A percentile compares a stretch with the other conserved stretches of the same genome.
These are phyloP conservation scores for Plasmodium gaboni DNA, from an alignment of 169 alveolate species.

Conservation along the genomic window DNA sequence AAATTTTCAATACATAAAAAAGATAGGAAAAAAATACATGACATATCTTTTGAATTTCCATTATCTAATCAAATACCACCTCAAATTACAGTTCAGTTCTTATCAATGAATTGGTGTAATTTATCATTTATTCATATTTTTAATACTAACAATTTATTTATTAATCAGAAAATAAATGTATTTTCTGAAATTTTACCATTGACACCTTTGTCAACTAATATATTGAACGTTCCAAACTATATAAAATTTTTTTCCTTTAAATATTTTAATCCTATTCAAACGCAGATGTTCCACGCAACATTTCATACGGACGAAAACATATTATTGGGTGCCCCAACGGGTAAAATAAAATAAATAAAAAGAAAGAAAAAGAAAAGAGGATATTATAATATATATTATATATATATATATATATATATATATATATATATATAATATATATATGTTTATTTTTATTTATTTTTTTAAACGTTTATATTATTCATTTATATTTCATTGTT, in stretches of 20 bases:
- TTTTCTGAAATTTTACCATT: slow-evolving; percentile 49
- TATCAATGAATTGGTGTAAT: slow-evolving; percentile 77
- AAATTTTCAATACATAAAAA: slow-evolving; percentile 81
- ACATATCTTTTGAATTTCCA: slow-evolving; percentile 75
- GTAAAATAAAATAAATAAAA: slow-evolving; percentile 51
- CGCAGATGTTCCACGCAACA: slow-evolving; percentile 96
- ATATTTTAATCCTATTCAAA: slow-evolving; percentile 96
- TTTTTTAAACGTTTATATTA: neutral
- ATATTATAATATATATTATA: slow-evolving; percentile 10
- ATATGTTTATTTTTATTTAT: neutral
- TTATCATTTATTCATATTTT: slow-evolving; percentile 50
- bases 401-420: slow-evolving; percentile 1
- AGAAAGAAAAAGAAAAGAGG: neutral
- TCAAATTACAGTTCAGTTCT: slow-evolving; percentile 67
- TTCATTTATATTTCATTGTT: no score
- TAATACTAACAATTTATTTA: slow-evolving; percentile 62
- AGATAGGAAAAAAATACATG: slow-evolving; percentile 79
- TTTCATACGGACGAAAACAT: slow-evolving; percentile 96
- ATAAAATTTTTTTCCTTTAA: slow-evolving; percentile 79
- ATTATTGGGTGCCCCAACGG: slow-evolving; percentile 99
- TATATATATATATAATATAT: neutral
- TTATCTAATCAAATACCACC: slow-evolving; percentile 78
- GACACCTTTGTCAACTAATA: slow-evolving; percentile 81
- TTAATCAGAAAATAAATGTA: slow-evolving; percentile 50
- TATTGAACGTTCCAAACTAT: slow-evolving; percentile 87